Evolutionary conservation across 352 stramenopile species (phyloP), one percentile per base, ranked within the genome.

Genomic region (Halophytophthora polymorphica): DNA sequence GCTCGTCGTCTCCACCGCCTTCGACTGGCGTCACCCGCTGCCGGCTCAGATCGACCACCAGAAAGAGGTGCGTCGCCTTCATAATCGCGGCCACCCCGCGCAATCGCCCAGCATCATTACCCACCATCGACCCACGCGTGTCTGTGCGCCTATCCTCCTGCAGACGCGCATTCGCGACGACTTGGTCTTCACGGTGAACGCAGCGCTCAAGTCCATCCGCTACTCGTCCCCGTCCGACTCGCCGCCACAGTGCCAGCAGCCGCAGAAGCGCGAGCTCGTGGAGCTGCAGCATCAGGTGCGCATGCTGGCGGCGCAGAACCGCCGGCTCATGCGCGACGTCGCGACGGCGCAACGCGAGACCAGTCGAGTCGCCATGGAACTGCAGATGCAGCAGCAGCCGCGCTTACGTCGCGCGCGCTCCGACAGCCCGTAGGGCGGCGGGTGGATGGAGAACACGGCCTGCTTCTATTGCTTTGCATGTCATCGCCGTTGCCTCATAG

Each of bases 111-210:
- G 34, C 13, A 28, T 42, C 6, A 7, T 17, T 38, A 17, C n/a
- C 37, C 11, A 46, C 18, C 11, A 40, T 47, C 28, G 56, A n/a
- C 13, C 23, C 28, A 29, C 10, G 15, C 31, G 6, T 34, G 6
- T 34, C 29, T 34, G n/a, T n/a, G n/a, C n/a, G n/a, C n/a, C n/a
- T n/a, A n/a, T n/a, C n/a, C n/a, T n/a, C n/a, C n/a, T 50, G 19
- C 55, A 90, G 71, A 61, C 86, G 10, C 77, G 83, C 13, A 79
- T 90, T 45, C 79, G 83, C 11, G 75, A 88, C 14, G 74, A 93
- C 45, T 63, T 93, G 23, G 64, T 69, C 19, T 90, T 86, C 58
- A 90, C 77, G 34, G 78, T 90, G 15, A 90, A 91, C 45, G 83
- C 83, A 6, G 78, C 77, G 10, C 71, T 93, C 28, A 83, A 83